phyloP scores from a whole-genome alignment of 306 rosid genomes.

The Vigna mungo region DNA sequence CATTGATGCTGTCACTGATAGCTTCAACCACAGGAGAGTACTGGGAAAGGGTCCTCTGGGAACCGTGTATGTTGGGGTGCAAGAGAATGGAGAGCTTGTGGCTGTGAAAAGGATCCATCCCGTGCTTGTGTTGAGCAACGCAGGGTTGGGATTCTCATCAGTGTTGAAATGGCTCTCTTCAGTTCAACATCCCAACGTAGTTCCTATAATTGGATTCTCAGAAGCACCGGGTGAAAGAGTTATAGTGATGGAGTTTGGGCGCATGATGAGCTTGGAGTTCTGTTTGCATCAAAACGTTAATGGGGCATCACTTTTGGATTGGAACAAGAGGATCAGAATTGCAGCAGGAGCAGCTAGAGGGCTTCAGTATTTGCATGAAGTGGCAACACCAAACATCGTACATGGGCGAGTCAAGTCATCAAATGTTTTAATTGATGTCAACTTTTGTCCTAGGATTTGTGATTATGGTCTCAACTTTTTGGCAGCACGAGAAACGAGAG shows the following conservation, averaged over 20 bases:
- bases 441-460: slow-evolving; percentile 61
- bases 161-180: slow-evolving; percentile 56
- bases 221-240: slow-evolving; percentile 88
- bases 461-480: slow-evolving; percentile 79
- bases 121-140: slow-evolving; percentile 18
- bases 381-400: slow-evolving; percentile 61
- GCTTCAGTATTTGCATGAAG: slow-evolving; percentile 72
- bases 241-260: slow-evolving; percentile 65
- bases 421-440: slow-evolving; percentile 65
- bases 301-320: slow-evolving; percentile 24
- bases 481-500: slow-evolving; percentile 62
- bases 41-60: slow-evolving; percentile 21
- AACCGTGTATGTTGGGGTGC: slow-evolving; percentile 18
- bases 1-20: slow-evolving; percentile 20
- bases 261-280: slow-evolving; percentile 52
- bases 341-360: slow-evolving; percentile 66
- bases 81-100: slow-evolving; percentile 14
- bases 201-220: slow-evolving; percentile 67
- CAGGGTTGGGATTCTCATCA: slow-evolving; percentile 10
- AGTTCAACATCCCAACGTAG: slow-evolving; percentile 74
- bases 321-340: slow-evolving; percentile 54
- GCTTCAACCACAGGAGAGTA: slow-evolving; percentile 3
- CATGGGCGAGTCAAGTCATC: slow-evolving; percentile 81
- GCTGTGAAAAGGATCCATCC: slow-evolving; percentile 26
- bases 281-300: background rate